A percentile compares a stretch with the other conserved stretches of the same genome.
Evolutionary conservation across 305 asterid genomes (phyloP).

Genomic region (Fraxinus ornus): DNA sequence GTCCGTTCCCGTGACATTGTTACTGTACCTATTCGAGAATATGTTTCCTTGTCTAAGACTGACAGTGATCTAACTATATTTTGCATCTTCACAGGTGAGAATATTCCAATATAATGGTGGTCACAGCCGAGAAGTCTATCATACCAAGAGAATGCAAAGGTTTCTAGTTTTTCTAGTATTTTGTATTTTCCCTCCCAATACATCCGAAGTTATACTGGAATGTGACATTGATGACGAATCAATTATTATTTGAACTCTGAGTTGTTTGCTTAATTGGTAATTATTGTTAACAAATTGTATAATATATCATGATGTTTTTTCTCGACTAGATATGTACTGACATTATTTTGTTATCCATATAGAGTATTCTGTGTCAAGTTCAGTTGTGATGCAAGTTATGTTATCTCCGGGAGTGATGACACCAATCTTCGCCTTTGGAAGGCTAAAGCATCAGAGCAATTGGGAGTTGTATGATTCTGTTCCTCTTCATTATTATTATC

Average conservation of each 20-base stretch:
- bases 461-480: constrained; percentile 77
- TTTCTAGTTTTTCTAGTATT: constrained; percentile 21
- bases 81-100: constrained; percentile 63
- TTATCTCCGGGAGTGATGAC: constrained; percentile 94
- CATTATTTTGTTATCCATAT: constrained; percentile 18
- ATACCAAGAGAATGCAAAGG: constrained; percentile 99
- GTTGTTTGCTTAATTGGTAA: constrained; percentile 7
- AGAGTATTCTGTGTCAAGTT: constrained; percentile 97
- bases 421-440: constrained; percentile 95
- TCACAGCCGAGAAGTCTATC: constrained; percentile 91
- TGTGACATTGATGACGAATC: background rate
- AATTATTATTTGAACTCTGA: background rate
- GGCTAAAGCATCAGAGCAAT: constrained; percentile 92
- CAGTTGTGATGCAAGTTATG: constrained; percentile 78
- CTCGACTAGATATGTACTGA: constrained; percentile 18
- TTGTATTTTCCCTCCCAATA: constrained; percentile 3
- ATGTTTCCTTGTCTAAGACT: background rate
- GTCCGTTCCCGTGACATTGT: background rate
- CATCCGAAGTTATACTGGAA: background rate
- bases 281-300: background rate
- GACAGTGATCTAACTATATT: constrained; percentile 10
- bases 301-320: background rate
- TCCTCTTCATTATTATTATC: constrained; percentile 13
- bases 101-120: constrained; percentile 89
- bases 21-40: background rate